These are phyloP conservation scores for Phytopythium boreale DNA, from an alignment of 352 stramenopile species.

Conservation along the genomic window DNA sequence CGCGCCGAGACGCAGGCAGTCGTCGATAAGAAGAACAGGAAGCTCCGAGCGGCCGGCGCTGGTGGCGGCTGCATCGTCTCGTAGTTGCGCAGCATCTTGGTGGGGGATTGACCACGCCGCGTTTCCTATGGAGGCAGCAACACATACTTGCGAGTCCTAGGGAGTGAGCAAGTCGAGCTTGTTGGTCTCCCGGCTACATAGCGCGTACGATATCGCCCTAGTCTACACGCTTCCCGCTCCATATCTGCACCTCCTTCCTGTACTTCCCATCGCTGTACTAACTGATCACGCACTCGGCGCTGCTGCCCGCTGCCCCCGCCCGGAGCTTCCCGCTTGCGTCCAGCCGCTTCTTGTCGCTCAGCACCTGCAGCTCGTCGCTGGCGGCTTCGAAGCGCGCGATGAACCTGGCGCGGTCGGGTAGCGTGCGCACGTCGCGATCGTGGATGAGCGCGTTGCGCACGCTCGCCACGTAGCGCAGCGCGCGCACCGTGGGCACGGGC, in stretches of 20 bases:
- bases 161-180: too few relatives aligned
- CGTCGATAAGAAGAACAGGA: too few relatives aligned
- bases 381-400: constrained; percentile 57
- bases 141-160: too few relatives aligned
- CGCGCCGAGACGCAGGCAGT: constrained; percentile 29
- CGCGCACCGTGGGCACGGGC: constrained; percentile 43
- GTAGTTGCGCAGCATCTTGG: not conserved
- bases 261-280: not conserved
- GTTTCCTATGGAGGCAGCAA: too few relatives aligned
- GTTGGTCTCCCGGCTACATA: too few relatives aligned
- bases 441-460: constrained; percentile 82
- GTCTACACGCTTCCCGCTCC: not conserved
- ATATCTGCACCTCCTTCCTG: not conserved
- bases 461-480: constrained; percentile 79
- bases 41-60: not conserved
- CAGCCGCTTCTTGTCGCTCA: constrained; percentile 53
- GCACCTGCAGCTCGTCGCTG: constrained; percentile 55
- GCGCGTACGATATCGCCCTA: not conserved
- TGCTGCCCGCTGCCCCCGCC: not conserved
- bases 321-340: constrained; percentile 10
- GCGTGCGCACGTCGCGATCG: constrained; percentile 51
- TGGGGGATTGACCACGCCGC: too few relatives aligned
- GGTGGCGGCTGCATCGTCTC: not conserved
- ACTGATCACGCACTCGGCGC: not conserved
- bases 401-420: constrained; percentile 62